phyloP scores from a whole-genome alignment of 2,329 filamentous ascomycete species.

The Dactylellina drechsleri region DNA sequence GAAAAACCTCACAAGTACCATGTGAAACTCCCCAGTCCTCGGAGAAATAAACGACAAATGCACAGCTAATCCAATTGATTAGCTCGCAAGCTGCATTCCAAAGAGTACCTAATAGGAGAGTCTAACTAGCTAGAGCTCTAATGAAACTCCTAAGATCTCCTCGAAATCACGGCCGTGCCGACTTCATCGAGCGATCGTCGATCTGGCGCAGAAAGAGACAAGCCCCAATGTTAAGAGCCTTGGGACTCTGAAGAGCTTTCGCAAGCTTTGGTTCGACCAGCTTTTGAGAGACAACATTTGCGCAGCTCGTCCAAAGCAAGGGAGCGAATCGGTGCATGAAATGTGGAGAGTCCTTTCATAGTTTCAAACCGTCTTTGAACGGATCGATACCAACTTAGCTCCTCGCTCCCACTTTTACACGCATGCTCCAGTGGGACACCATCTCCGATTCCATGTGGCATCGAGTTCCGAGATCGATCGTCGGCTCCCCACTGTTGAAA shows the following conservation, averaged over 20 bases:
- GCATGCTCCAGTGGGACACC: neutral
- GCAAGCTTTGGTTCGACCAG: neutral
- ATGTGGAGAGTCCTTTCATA: conserved; percentile 23
- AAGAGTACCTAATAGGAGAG: no score
- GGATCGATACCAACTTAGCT: conserved; percentile 3
- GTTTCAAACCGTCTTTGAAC: conserved; percentile 18
- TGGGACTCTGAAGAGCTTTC: conserved; percentile 6
- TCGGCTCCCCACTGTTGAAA: conserved; percentile 1
- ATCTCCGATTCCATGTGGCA: conserved; percentile 18
- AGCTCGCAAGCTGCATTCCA: neutral
- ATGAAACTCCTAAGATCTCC: conserved; percentile 17
- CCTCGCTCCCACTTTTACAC: conserved; percentile 2
- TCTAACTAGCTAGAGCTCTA: conserved; percentile 3
- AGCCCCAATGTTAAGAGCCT: conserved; percentile 25
- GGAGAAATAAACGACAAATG: conserved; percentile 33
- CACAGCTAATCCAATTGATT: conserved; percentile 18
- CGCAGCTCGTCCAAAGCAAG: conserved; percentile 19
- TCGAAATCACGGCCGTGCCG: conserved; percentile 47
- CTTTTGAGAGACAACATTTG: conserved; percentile 9
- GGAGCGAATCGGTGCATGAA: conserved; percentile 25
- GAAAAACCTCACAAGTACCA: neutral
- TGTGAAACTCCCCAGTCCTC: conserved; percentile 11
- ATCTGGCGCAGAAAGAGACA: conserved; percentile 2
- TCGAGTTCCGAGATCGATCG: conserved; percentile 48
- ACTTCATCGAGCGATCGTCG: conserved; percentile 21